phyloP scores from a whole-genome alignment of 208 protist genomes.

The Leishmania turanica region DNA sequence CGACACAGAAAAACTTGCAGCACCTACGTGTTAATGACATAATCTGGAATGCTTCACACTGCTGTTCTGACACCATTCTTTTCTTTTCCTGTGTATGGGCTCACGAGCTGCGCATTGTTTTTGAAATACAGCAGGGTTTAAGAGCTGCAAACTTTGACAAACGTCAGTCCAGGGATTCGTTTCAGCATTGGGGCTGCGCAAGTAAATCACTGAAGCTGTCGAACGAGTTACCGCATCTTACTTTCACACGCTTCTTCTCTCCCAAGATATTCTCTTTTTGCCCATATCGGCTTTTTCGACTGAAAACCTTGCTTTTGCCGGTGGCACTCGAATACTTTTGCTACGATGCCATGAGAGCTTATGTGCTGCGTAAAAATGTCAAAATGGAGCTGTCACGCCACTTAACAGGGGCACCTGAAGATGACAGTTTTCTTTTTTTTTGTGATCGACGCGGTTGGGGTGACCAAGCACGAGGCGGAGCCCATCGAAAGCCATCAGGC shows the following conservation, averaged over 20 bases:
- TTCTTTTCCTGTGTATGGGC: background rate
- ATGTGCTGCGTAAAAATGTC: background rate
- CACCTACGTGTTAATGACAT: too few species aligned
- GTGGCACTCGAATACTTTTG: background rate
- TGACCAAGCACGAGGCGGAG: slow-evolving; percentile 20
- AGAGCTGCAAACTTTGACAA: background rate
- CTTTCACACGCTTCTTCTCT: background rate
- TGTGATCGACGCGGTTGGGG: background rate
- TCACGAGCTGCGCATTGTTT: background rate
- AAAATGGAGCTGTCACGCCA: too few species aligned
- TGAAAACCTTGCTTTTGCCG: background rate
- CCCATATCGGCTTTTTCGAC: background rate
- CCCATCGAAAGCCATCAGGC: slow-evolving; percentile 20
- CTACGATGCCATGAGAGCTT: background rate
- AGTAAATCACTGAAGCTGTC: background rate
- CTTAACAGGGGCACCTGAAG: background rate
- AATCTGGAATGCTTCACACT: background rate
- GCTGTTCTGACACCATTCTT: background rate
- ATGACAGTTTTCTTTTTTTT: background rate
- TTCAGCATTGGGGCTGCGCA: background rate
- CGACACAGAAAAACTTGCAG: too few species aligned
- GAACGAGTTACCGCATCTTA: background rate
- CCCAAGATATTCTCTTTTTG: background rate
- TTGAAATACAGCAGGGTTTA: background rate
- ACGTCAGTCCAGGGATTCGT: background rate